These are phyloP conservation scores for Helenozyma rhizophorensis DNA, from an alignment of 805 yeast genomes.

Conservation along the genomic window DNA sequence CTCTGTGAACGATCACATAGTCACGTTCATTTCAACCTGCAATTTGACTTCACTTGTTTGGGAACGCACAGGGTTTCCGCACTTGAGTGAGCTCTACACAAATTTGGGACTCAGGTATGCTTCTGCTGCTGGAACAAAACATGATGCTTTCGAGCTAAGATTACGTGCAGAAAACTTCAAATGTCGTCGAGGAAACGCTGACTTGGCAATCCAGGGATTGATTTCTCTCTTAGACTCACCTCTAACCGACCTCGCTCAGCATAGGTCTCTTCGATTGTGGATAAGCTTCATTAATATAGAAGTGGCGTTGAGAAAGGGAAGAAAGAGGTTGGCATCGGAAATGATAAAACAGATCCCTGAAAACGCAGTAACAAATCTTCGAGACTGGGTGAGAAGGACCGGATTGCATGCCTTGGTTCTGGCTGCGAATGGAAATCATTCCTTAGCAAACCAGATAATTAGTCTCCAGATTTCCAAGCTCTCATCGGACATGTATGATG, in stretches of 20 bases:
- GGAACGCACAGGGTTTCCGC: slow-evolving; percentile 48
- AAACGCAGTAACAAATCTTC: slow-evolving; percentile 14
- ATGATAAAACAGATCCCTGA: slow-evolving; percentile 30
- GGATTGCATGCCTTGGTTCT: slow-evolving; percentile 6
- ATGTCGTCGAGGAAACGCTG: no score
- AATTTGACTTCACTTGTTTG: slow-evolving; percentile 45
- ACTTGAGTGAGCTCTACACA: slow-evolving; percentile 44
- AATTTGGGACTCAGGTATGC: slow-evolving; percentile 43
- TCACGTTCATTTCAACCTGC: slow-evolving; percentile 43
- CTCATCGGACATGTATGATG: neutral
- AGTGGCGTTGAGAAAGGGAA: slow-evolving; percentile 34
- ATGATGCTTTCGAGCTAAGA: slow-evolving; percentile 16
- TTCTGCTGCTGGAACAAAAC: slow-evolving; percentile 16
- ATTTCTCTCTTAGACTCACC: no score
- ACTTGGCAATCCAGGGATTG: neutral
- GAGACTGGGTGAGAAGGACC: slow-evolving; percentile 8
- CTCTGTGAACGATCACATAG: slow-evolving; percentile 44
- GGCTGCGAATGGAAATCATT: slow-evolving; percentile 21
- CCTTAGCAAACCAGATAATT: slow-evolving; percentile 19
- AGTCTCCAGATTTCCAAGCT: slow-evolving; percentile 1
- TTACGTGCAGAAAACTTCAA: slow-evolving; percentile 34
- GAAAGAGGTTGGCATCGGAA: slow-evolving; percentile 29
- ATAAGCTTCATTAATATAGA: slow-evolving; percentile 36
- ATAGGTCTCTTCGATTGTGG: slow-evolving; percentile 38
- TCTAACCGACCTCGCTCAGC: slow-evolving; percentile 33